Conservation (phyloP, 805 yeast species). For the Yarrowia sp. region DNA sequence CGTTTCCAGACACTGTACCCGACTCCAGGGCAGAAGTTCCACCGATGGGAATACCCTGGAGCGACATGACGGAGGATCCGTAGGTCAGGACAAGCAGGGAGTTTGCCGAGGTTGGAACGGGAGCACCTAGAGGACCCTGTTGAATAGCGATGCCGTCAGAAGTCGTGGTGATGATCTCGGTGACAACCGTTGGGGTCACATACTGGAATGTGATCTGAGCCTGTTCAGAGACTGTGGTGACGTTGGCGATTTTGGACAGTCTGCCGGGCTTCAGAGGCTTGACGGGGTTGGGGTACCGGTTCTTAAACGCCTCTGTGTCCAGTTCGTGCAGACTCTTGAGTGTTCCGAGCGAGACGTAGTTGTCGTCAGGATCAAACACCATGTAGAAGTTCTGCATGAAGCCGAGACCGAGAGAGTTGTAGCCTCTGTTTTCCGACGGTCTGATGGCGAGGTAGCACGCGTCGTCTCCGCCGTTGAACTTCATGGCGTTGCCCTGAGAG, state of each 20-base stretch:
- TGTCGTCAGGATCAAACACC: slow-evolving; percentile 31
- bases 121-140: neutral
- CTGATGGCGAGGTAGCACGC: slow-evolving; percentile 32
- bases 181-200: neutral
- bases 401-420: slow-evolving; percentile 30
- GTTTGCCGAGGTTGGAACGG: neutral
- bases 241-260: slow-evolving; percentile 4
- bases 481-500: slow-evolving; percentile 27
- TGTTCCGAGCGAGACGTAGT: slow-evolving; percentile 31
- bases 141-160: neutral
- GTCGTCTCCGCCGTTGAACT: slow-evolving; percentile 28
- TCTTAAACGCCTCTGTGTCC: neutral
- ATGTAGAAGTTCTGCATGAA: slow-evolving; percentile 31
- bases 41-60: slow-evolving; percentile 8
- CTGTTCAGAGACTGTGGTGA: slow-evolving; percentile 14
- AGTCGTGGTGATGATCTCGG: slow-evolving; percentile 2
- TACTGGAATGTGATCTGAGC: slow-evolving; percentile 19
- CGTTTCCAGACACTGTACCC: slow-evolving; percentile 13
- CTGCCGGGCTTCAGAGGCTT: slow-evolving; percentile 11
- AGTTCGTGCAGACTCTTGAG: slow-evolving; percentile 6
- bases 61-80: slow-evolving; percentile 14
- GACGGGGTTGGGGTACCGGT: slow-evolving; percentile 6
- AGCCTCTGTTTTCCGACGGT: slow-evolving; percentile 30
- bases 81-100: neutral
- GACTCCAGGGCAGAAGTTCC: neutral